Evolutionary conservation across 2,329 filamentous ascomycete genomes (phyloP), one percentile per base, ranked within the genome.

Genomic region (Huntiella moniliformis): DNA sequence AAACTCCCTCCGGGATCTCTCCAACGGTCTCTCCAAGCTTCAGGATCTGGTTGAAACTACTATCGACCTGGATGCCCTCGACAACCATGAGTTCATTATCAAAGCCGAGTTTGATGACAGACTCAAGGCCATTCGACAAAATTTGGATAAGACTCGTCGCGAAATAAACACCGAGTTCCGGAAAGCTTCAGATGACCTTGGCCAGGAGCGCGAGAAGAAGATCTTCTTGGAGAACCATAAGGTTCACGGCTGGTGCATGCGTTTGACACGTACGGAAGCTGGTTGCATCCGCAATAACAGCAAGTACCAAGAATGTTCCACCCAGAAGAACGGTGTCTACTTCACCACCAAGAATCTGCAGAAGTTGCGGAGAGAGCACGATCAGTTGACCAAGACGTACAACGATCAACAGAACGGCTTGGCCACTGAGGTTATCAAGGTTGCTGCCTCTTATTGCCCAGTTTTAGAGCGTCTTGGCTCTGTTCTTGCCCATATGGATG

Each of bases 1-100:
- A 1, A 72, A 73, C 18, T 92, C 92, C 58, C 66, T 98, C 35
- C 74, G 73, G 42, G 74, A 82, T 50, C 74, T 84, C 50, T 82
- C 79, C 4, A 77, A 85, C 56, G 83, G 78, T 56, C 70, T 98
- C 43, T 78, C 73, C 18, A 94, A 86, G 58, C 68, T 98, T 8
- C 83, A 88, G 56, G 91, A 98, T 58, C 95, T 98, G 85, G 91
- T 98, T 0, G 91, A 98, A 65, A 94, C 91, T 1, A 98, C 92
- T 0, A 87, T 98, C 11, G 91, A 98, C 56, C 73, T 98, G 0
- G 84, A 94, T 48, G 91, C 91, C 2, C 73, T 98, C 8, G 88
- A 98, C 56, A 86, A 91, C 53, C 91, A 98, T 57, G 91, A 98
- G 58, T 98, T 92, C 63, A 88, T 95, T 55, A 98, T 98, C 71